Evolutionary conservation across 1,284 basidiomycete species (phyloP), one percentile per base, ranked within the genome.

Genomic region (Rhodotorula glutinis): DNA sequence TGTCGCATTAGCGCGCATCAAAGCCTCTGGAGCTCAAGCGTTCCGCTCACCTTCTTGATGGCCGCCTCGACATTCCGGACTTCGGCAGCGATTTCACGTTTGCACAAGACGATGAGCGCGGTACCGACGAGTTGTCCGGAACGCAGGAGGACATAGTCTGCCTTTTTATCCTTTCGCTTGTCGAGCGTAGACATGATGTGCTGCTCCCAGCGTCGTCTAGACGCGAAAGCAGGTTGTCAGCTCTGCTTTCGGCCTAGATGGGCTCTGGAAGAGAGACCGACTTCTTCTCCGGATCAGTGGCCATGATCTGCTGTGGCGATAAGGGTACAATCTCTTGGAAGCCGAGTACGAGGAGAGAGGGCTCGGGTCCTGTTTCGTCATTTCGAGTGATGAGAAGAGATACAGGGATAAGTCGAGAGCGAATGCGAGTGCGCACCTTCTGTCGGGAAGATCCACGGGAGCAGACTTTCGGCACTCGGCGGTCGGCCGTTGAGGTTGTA

Each of bases 281-380:
- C 91, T 87, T 86, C 81, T 94, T 95, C 75, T 93, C 92, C 0
- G 94, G 92, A 79, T 98, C 96, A 5, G 95, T 91, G 77, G 96
- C 73, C 74, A 76, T 84, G 60, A 99, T 97, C 78, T 98, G 94
- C 77, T 96, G 92, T 8, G 96, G 92, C 10, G 91, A 97, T 52
- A 99, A 84, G 47, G 92, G 92, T 0, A 99, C 96, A 62, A 99
- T 93, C 79, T 99, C 96, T 79, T 99, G 96, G 76, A 99, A 97
- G 1, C 90, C 91, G 41, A 97, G 81, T n/a, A 87, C 87, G 76
- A 95, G 88, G 66, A 97, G 86, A 77, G 96, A 92, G 13, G 93
- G 91, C 55, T 91, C 93, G 58, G 65, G 60, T 14, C 54, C 72
- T 75, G 57, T n/a, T 8, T 9, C 33, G 30, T 19, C 27, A 29